phyloP scores from a whole-genome alignment of 305 asterid genomes.

The Fraxinus latifolia region DNA sequence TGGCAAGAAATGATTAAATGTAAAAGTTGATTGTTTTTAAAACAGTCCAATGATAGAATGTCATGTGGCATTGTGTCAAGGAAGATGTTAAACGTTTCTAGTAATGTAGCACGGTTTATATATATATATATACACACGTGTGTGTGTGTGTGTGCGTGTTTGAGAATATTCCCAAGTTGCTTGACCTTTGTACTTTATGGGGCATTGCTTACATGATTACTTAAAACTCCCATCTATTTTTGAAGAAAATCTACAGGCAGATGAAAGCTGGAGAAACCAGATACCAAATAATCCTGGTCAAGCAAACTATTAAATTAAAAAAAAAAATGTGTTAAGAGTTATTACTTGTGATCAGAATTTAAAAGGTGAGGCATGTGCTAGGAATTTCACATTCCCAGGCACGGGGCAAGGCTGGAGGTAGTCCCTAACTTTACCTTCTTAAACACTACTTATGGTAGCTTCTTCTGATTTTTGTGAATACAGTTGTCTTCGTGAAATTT shows the following conservation, averaged over 20 bases:
- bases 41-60: neutral
- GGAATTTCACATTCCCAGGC: neutral
- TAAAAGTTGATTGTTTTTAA: neutral
- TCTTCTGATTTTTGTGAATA: neutral
- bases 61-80: neutral
- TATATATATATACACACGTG: too few relatives aligned
- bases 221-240: neutral
- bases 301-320: neutral
- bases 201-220: neutral
- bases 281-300: neutral
- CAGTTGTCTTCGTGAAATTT: neutral
- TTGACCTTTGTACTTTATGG: slow-evolving; percentile 6
- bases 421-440: neutral
- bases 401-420: neutral
- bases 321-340: neutral
- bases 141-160: neutral
- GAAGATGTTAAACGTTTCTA: neutral
- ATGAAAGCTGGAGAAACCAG: neutral
- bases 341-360: neutral
- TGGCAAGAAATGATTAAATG: neutral
- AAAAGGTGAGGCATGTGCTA: neutral
- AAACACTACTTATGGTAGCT: neutral
- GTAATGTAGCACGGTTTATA: neutral
- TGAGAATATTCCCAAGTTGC: neutral
- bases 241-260: neutral